These are phyloP conservation scores for Ramaria sp. DNA, from an alignment of 768 basidiomycete species.

Conservation along the genomic window DNA sequence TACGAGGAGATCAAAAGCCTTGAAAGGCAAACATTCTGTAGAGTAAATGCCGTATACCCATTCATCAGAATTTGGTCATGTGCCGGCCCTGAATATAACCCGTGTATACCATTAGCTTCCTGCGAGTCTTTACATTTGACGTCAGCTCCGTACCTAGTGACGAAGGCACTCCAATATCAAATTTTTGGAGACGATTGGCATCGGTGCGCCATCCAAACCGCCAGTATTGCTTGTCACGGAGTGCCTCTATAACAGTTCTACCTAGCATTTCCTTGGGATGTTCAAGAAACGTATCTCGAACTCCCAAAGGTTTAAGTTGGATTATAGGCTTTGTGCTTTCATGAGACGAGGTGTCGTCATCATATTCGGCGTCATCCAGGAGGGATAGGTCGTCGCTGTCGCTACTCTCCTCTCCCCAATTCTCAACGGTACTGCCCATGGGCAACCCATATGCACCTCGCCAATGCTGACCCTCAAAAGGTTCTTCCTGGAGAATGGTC, in stretches of 20 bases:
- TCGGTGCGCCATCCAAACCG: conserved; percentile 50
- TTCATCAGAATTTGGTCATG: not conserved
- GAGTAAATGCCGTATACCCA: not conserved
- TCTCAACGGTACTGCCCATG: conserved; percentile 33
- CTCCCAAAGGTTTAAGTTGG: not conserved
- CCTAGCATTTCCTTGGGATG: not conserved
- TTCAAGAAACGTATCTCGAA: not conserved
- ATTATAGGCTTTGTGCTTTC: not conserved
- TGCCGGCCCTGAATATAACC: not conserved
- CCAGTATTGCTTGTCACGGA: conserved; percentile 67
- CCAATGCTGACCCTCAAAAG: conserved; percentile 83
- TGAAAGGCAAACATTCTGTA: not conserved
- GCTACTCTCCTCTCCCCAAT: conserved; percentile 35
- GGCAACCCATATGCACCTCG: conserved; percentile 55
- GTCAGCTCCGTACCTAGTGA: conserved; percentile 45
- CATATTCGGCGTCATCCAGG: not conserved
- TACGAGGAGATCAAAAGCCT: not conserved
- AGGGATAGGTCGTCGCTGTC: conserved; percentile 29
- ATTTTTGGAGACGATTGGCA: conserved; percentile 30
- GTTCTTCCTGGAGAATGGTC: conserved; percentile 72
- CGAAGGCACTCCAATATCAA: conserved; percentile 61
- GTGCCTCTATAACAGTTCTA: conserved; percentile 48
- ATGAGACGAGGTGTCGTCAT: not conserved
- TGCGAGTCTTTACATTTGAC: not conserved
- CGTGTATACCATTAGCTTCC: not conserved